phyloP scores from a whole-genome alignment of 371 early-diverging fungal species.

The Batkoa obscura region DNA sequence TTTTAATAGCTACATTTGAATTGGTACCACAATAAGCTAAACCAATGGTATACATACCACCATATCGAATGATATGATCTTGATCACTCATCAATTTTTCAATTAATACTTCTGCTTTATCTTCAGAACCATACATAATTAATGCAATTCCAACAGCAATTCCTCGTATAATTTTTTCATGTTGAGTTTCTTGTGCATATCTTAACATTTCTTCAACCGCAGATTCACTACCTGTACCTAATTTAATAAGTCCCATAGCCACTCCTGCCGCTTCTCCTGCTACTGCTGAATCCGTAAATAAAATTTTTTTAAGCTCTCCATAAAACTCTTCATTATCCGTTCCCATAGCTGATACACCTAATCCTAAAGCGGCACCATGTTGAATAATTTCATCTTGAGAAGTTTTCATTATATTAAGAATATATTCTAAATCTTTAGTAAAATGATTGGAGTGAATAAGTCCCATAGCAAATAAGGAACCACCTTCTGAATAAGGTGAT shows the following conservation, averaged over 20 bases:
- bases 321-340: conserved; percentile 58
- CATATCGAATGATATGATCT: conserved; percentile 87
- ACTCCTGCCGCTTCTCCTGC: conserved; percentile 96
- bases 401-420: conserved; percentile 59
- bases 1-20: conserved; percentile 84
- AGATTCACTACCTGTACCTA: conserved; percentile 69
- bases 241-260: conserved; percentile 93
- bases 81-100: conserved; percentile 70
- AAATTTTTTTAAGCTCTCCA: conserved; percentile 65
- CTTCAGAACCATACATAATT: conserved; percentile 90
- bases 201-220: conserved; percentile 85
- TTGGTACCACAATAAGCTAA: conserved; percentile 97
- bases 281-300: conserved; percentile 86
- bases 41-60: conserved; percentile 90
- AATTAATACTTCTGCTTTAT: conserved; percentile 74
- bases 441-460: conserved; percentile 92
- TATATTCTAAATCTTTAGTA: conserved; percentile 56
- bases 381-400: conserved; percentile 81
- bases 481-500: conserved; percentile 90
- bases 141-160: conserved; percentile 83
- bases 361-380: conserved; percentile 94
- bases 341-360: conserved; percentile 95
- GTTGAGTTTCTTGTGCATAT: conserved; percentile 91
- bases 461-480: conserved; percentile 94
- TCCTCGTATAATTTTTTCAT: conserved; percentile 95